Conservation (phyloP, 2,329 filamentous ascomycete genomes). For the Fusarium sp. region DNA sequence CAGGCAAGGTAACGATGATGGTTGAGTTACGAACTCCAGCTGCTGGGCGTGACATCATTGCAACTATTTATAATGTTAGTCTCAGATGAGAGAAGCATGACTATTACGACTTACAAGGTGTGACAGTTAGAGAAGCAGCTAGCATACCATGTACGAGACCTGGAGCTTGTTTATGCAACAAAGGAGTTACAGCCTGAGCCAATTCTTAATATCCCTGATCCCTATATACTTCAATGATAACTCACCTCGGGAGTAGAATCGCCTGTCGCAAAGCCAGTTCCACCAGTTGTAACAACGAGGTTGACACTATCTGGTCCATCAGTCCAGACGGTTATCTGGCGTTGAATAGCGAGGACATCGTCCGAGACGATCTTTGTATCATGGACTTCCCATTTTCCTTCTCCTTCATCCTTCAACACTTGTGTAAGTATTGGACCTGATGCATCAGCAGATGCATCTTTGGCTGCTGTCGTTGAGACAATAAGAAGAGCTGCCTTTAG, state of each 20-base stretch:
- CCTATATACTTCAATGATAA: neutral
- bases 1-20: conserved; percentile 88
- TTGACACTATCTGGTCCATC: conserved; percentile 74
- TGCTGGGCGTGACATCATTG: conserved; percentile 94
- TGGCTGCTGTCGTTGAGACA: conserved; percentile 88
- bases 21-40: conserved; percentile 86
- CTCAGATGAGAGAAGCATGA: no score
- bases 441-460: conserved; percentile 82
- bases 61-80: conserved; percentile 69
- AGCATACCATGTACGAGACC: conserved; percentile 97
- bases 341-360: conserved; percentile 78
- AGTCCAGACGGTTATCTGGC: conserved; percentile 76
- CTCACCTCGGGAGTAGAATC: conserved; percentile 89
- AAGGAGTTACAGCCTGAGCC: conserved; percentile 72
- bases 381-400: conserved; percentile 76
- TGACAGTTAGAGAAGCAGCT: conserved; percentile 82
- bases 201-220: neutral
- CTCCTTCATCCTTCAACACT: conserved; percentile 74
- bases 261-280: conserved; percentile 88
- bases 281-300: conserved; percentile 87
- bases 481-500: conserved; percentile 84
- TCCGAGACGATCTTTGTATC: conserved; percentile 84
- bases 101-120: conserved; percentile 73
- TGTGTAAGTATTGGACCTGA: conserved; percentile 73
- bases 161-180: conserved; percentile 87